Evolutionary conservation across 2,329 filamentous ascomycete genomes (phyloP).

Genomic region (Xylariaceae sp.): DNA sequence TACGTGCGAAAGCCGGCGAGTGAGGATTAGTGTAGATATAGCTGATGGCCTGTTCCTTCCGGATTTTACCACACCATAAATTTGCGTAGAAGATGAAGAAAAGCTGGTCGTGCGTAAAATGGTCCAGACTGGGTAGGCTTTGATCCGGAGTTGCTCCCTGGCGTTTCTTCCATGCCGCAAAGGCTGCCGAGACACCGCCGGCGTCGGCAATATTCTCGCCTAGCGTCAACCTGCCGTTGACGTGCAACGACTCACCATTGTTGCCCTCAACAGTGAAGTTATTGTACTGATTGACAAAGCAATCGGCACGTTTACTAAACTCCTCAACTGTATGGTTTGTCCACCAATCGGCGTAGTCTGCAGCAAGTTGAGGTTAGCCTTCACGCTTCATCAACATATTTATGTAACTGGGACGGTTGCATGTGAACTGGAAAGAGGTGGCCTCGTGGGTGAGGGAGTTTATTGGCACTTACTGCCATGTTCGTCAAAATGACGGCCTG

Average conservation of each 20-base stretch:
- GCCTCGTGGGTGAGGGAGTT: neutral
- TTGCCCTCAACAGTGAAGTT: constrained; percentile 62
- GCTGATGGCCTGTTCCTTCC: constrained; percentile 62
- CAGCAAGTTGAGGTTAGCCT: constrained; percentile 7
- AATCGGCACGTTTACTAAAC: constrained; percentile 63
- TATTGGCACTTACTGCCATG: constrained; percentile 50
- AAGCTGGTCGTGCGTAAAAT: constrained; percentile 66
- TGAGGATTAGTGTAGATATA: constrained; percentile 69
- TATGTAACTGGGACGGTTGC: neutral
- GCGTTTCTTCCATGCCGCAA: constrained; percentile 65
- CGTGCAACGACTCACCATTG: constrained; percentile 60
- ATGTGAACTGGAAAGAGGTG: neutral
- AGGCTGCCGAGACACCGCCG: constrained; percentile 65
- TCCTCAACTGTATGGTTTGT: constrained; percentile 61
- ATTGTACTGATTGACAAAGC: constrained; percentile 66
- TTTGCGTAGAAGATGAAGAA: constrained; percentile 68
- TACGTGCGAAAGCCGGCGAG: constrained; percentile 66
- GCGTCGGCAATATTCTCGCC: constrained; percentile 72
- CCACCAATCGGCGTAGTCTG: constrained; percentile 68
- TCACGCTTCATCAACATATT: neutral
- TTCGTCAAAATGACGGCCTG: constrained; percentile 66
- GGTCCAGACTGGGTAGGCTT: constrained; percentile 60
- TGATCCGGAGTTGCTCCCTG: constrained; percentile 54
- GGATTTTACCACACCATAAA: constrained; percentile 70
- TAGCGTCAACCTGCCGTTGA: constrained; percentile 66